phyloP scores from a whole-genome alignment of 305 asterid genomes.

The Andrographis paniculata region DNA sequence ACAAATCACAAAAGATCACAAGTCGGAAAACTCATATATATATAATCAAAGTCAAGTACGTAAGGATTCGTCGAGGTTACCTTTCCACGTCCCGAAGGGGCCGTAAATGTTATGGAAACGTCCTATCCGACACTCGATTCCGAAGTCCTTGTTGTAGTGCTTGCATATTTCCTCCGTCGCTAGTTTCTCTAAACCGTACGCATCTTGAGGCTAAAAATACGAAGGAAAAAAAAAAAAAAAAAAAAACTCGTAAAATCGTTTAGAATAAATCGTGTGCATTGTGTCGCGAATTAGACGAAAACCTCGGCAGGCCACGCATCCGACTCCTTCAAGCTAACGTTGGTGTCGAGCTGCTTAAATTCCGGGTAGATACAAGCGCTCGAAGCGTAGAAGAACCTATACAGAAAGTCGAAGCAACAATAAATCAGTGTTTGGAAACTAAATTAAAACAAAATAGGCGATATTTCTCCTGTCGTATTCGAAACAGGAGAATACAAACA shows the following conservation, averaged over 20 bases:
- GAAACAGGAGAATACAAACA: no score
- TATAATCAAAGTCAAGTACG: no score
- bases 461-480: no score
- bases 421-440: no score
- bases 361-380: conserved; percentile 96
- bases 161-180: conserved; percentile 81
- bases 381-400: conserved; percentile 89
- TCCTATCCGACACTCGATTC: conserved; percentile 84
- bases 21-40: no score
- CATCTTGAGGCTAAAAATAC: conserved; percentile 75
- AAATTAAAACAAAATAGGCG: no score
- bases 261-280: conserved; percentile 5
- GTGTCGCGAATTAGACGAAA: conserved; percentile 13
- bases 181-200: conserved; percentile 82
- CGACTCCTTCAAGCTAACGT: conserved; percentile 90
- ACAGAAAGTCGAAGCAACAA: conserved; percentile 5
- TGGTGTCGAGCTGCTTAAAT: conserved; percentile 84
- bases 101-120: conserved; percentile 88
- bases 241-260: neutral
- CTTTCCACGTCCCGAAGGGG: conserved; percentile 95
- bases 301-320: conserved; percentile 99
- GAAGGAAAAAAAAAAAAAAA: conserved; percentile 3
- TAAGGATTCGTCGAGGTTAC: no score
- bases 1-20: no score
- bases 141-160: conserved; percentile 86